Evolutionary conservation across 257 asterid genomes (phyloP).

Genomic region (Capsicum baccatum): DNA sequence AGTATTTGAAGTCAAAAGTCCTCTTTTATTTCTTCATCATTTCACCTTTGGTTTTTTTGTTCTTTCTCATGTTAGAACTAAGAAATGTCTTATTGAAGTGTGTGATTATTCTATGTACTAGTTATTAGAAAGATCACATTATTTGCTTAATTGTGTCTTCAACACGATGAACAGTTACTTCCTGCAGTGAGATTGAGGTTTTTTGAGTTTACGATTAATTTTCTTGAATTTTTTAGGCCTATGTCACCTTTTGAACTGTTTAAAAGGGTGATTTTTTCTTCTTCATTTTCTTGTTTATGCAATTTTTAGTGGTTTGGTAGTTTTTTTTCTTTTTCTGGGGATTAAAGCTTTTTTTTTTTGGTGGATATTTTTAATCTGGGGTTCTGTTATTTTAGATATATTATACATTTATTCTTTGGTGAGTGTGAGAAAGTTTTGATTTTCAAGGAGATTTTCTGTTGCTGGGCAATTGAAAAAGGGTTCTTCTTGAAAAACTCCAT

Average conservation of each 20-base stretch:
- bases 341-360: neutral
- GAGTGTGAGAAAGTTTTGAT: conserved; percentile 18
- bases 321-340: neutral
- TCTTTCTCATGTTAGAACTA: neutral
- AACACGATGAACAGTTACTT: too few species aligned
- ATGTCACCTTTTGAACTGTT: neutral
- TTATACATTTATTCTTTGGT: conserved; percentile 17
- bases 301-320: neutral
- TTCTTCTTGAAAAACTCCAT: conserved; percentile 28
- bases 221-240: conserved; percentile 3
- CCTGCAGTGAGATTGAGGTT: neutral
- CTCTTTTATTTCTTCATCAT: conserved; percentile 1
- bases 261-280: neutral
- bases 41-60: neutral
- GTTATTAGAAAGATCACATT: too few species aligned
- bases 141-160: too few species aligned
- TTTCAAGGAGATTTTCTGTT: conserved; percentile 21
- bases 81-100: neutral
- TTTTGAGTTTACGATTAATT: neutral
- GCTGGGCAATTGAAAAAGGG: conserved; percentile 29
- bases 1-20: neutral
- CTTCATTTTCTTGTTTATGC: neutral
- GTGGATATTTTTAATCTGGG: neutral
- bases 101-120: too few species aligned
- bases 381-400: conserved; percentile 13